A percentile compares a stretch with the other conserved stretches of the same genome.
These are phyloP conservation scores for Ophiostoma sp. DNA, from an alignment of 2,329 filamentous ascomycete species.

Conservation along the genomic window DNA sequence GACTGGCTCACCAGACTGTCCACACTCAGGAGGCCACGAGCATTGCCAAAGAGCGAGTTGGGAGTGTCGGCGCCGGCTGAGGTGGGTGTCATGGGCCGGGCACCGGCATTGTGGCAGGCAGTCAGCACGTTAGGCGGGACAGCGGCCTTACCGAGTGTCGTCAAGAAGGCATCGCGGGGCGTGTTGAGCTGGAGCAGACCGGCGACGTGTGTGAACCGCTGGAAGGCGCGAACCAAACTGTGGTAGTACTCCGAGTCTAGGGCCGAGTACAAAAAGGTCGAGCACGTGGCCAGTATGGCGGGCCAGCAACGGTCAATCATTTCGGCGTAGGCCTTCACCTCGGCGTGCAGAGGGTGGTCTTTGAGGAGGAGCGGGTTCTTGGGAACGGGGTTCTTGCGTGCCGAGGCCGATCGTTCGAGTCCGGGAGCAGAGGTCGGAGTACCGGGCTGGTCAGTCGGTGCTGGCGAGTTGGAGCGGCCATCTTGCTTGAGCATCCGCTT, in stretches of 20 bases:
- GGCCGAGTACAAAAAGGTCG: constrained; percentile 89
- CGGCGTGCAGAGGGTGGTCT: constrained; percentile 68
- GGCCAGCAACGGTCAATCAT: constrained; percentile 95
- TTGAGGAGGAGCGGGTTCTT: constrained; percentile 78
- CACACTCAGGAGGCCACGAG: constrained; percentile 70
- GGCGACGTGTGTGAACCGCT: constrained; percentile 92
- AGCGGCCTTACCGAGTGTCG: constrained; percentile 88
- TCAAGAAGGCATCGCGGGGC: constrained; percentile 90
- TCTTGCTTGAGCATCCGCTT: constrained; percentile 51
- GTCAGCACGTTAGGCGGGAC: constrained; percentile 78
- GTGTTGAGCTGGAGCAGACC: constrained; percentile 82
- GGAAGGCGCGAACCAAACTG: constrained; percentile 84
- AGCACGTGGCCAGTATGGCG: constrained; percentile 89
- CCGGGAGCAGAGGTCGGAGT: constrained; percentile 30
- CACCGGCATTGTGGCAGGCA: constrained; percentile 55
- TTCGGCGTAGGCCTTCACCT: constrained; percentile 74
- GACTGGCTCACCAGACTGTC: constrained; percentile 66
- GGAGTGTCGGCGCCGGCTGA: constrained; percentile 49
- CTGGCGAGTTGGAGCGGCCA: constrained; percentile 46
- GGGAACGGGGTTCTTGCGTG: constrained; percentile 74
- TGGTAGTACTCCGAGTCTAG: constrained; percentile 95
- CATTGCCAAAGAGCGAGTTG: constrained; percentile 66
- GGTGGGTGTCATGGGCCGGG: constrained; percentile 46
- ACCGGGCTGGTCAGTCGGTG: constrained; percentile 31
- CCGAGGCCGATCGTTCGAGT: constrained; percentile 64